Base-by-base conservation (phyloP, 2,329 filamentous ascomycete species). In the Fusarium beomiforme region DNA sequence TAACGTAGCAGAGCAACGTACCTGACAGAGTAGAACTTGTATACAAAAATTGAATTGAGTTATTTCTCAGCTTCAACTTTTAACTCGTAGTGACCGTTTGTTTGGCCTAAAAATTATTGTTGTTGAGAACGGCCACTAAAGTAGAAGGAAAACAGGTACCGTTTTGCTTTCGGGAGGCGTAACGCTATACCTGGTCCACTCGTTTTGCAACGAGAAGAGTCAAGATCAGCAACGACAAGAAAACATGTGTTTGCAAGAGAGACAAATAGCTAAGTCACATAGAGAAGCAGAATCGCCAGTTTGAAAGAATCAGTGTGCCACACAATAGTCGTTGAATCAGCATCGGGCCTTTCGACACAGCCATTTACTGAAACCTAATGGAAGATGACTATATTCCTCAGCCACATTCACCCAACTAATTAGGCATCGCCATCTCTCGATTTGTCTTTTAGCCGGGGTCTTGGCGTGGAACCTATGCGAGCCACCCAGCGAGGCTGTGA, bases 141-240 rank as follows among this genome's bases (percentile, higher is more conserved):
- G 33, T 34, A 56, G 24, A 50, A 26, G 39, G 21, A 34, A 63
- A 43, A 58, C 58, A 54, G 54, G 68, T 69, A 49, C 51, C 49
- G 64, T 67, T 64, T 71, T 69, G 58, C 58, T 64, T 54, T 69
- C 63, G 50, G 59, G 64, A 67, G 68, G 64, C 68, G 68, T 69
- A 43, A 51, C 53, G 64, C 63, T 68, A 71, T 53, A n/a, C 61
- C 62, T 31, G 62, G 46, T 47, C 33, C 37, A 71, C 43, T 63
- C 39, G 56, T 42, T 50, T 43, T 41, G 24, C 34, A 23, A 34
- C 34, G 29, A 44, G 26, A 64, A 29, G 29, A 43, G n/a, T 23
- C 36, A 55, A 31, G n/a, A 53, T 57, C 36, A 64, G 51, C 39
- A 37, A 11, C 42, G 12, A 23, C 33, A 23, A 42, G 19, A n/a